These are phyloP conservation scores for Astrothelium macrocarpum DNA, from an alignment of 495 filamentous ascomycete species.

Conservation along the genomic window DNA sequence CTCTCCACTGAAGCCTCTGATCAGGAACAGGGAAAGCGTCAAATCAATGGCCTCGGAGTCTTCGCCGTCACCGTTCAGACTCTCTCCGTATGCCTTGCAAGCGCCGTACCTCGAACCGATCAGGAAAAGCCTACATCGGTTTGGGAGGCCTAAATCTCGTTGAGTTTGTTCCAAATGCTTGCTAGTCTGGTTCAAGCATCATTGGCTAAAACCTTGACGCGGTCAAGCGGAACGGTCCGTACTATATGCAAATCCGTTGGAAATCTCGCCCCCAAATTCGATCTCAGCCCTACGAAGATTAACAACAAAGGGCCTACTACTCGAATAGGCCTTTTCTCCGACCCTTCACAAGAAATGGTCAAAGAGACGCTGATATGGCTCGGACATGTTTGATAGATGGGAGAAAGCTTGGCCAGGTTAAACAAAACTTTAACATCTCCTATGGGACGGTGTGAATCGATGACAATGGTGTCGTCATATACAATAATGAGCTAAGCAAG, in stretches of 20 bases:
- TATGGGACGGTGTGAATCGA: background rate
- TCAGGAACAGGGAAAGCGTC: background rate
- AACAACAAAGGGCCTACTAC: background rate
- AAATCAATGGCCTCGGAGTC: too few relatives aligned
- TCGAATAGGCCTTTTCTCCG: background rate
- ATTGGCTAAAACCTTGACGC: background rate
- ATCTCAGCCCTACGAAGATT: background rate
- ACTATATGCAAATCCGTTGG: background rate
- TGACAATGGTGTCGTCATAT: constrained; percentile 4
- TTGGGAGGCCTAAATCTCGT: background rate
- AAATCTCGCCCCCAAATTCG: background rate
- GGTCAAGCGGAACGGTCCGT: constrained; percentile 5
- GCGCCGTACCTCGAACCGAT: background rate
- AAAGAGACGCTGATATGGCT: background rate
- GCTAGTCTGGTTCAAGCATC: background rate
- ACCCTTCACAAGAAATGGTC: too few relatives aligned
- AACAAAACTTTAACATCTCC: background rate
- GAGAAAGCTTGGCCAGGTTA: background rate
- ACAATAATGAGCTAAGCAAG: background rate
- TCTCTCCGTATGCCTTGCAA: too few relatives aligned
- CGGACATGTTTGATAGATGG: too few relatives aligned
- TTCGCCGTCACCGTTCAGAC: too few relatives aligned
- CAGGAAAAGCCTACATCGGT: background rate
- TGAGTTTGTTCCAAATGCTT: background rate
- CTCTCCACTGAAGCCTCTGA: background rate